Evolutionary conservation across 768 basidiomycete genomes (phyloP).

Genomic region (Calocybe gangraenosa): DNA sequence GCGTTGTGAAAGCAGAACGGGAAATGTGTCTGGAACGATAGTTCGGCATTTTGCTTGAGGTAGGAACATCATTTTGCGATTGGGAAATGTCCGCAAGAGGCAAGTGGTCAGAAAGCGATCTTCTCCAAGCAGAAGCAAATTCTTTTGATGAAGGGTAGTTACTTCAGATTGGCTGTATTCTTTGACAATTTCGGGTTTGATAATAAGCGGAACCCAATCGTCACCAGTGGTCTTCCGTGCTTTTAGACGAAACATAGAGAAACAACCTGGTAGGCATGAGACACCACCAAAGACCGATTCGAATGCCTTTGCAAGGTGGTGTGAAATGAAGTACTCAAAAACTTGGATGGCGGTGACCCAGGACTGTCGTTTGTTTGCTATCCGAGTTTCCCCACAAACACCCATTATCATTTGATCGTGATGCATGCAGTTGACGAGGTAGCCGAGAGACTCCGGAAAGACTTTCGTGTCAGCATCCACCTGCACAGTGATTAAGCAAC

Average conservation of each 20-base stretch:
- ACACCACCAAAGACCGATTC: slow-evolving; percentile 99
- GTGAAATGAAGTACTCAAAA: slow-evolving; percentile 98
- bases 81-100: slow-evolving; percentile 94
- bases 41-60: slow-evolving; percentile 95
- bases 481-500: slow-evolving; percentile 36
- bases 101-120: slow-evolving; percentile 98
- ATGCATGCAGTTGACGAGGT: slow-evolving; percentile 97
- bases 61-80: slow-evolving; percentile 99
- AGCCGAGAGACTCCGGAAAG: slow-evolving; percentile 82
- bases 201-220: slow-evolving; percentile 96
- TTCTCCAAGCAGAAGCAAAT: slow-evolving; percentile 92
- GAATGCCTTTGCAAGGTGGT: slow-evolving; percentile 97
- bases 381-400: slow-evolving; percentile 96
- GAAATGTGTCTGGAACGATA: slow-evolving; percentile 93
- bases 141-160: slow-evolving; percentile 95
- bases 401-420: slow-evolving; percentile 99
- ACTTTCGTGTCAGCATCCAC: slow-evolving; percentile 99
- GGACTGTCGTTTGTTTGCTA: slow-evolving; percentile 96
- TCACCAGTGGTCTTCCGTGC: slow-evolving; percentile 84
- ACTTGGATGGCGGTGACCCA: slow-evolving; percentile 99
- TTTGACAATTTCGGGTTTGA: slow-evolving; percentile 95
- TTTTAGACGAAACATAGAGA: slow-evolving; percentile 99
- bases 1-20: slow-evolving; percentile 90
- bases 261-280: slow-evolving; percentile 98
- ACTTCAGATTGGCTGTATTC: slow-evolving; percentile 96